Percentiles rank a stretch among this genome's conserved stretches.
phyloP scores from a whole-genome alignment of 1,284 basidiomycete genomes.

The Cystobasidium slooffiae region DNA sequence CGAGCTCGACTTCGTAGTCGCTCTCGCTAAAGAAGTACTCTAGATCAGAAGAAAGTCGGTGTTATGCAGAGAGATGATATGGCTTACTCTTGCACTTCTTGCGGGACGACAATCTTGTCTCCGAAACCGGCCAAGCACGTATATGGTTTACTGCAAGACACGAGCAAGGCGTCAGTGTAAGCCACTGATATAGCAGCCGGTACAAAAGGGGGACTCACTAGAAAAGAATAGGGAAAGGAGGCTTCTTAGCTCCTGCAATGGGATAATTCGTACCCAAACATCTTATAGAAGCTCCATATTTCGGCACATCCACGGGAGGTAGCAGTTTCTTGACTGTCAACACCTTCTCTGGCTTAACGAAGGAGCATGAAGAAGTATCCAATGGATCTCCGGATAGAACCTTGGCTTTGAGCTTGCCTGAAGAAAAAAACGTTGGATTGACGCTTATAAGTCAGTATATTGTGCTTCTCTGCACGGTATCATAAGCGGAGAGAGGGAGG shows the following conservation, averaged over 20 bases:
- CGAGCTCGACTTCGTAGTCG: conserved; percentile 88
- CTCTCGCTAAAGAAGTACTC: conserved; percentile 69
- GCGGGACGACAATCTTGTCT: conserved; percentile 47
- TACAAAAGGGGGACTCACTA: conserved; percentile 55
- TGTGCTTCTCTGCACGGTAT: too few species aligned
- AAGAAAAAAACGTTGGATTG: too few species aligned
- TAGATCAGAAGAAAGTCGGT: background rate
- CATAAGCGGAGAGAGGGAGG: background rate
- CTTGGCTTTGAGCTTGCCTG: conserved; percentile 64
- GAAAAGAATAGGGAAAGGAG: conserved; percentile 72
- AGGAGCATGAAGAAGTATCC: conserved; percentile 65
- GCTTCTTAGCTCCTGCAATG: conserved; percentile 66
- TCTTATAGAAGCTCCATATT: conserved; percentile 65
- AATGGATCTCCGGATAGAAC: conserved; percentile 69
- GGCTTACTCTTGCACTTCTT: conserved; percentile 36
- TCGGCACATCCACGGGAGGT: conserved; percentile 66
- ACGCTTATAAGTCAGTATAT: too few species aligned
- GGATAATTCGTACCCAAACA: conserved; percentile 80
- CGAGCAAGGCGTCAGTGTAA: background rate
- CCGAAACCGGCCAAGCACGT: conserved; percentile 72
- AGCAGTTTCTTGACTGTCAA: conserved; percentile 73
- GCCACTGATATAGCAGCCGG: background rate
- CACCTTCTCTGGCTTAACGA: conserved; percentile 63
- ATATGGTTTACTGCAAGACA: conserved; percentile 65
- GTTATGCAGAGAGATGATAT: background rate